Evolutionary conservation across 495 filamentous ascomycete species (phyloP), one percentile per base, ranked within the genome.

Genomic region (Hyaloscypha finlandica): DNA sequence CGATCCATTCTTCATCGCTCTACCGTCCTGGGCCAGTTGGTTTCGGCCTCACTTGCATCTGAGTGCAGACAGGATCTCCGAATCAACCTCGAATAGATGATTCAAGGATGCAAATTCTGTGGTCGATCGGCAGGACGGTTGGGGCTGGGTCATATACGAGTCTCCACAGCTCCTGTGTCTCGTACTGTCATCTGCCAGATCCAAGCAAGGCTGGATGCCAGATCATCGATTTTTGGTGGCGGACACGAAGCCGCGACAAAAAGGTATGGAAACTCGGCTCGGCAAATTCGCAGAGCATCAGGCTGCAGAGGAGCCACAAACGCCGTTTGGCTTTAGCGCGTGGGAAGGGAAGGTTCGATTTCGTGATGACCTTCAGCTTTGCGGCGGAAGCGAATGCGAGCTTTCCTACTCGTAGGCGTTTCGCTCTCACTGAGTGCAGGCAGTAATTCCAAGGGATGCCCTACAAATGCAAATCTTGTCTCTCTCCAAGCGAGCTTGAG

Each of bases 31-130:
- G 35, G 14, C 59, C 11, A 52, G 60, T 52, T 63, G 37, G 60
- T 63, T 51, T 63, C 60, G 60, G 45, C 60, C 53, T 63, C 60
- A 63, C 29, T 63, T 25, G 42, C 60, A 33, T 63, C 30, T 30
- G 29, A 29, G 30, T 33, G 30, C 30, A 32, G 56, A 20, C 25
- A 33, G 56, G 31, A n/a, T 35, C 33, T 59, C 56, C 56, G 33
- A 35, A 59, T 59, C 56, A 59, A 19, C 56, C 30, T 20, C 56
- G 33, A 59, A 35, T 59, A 8, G 30, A 59, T 59, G 56, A 59
- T 59, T 31, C 56, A 33, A 56, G 19, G 19, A 31, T 31, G 56
- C 31, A 11, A 19, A 33, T 19, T 59, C 56, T 37, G 25, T 33
- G 56, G 30, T 8, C 56, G 29, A 35, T 48, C 42, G 42, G 42